Percentiles rank a stretch among this genome's conserved stretches.
Conservation (phyloP, 169 alveolate genomes). For the Plasmodium relictum region DNA sequence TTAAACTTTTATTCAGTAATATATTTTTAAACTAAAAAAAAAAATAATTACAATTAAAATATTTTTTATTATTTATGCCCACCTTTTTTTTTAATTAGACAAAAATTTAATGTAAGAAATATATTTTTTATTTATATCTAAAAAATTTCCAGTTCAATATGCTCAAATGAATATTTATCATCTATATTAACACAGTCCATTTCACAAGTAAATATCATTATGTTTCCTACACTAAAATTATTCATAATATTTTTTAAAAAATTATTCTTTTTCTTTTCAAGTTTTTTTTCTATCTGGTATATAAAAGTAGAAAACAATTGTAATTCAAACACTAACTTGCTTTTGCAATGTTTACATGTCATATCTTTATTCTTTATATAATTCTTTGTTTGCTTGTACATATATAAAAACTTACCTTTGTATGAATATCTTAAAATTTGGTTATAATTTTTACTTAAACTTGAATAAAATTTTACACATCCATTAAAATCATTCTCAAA, state of each 20-base stretch:
- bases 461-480: conserved; percentile 68
- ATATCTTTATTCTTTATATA: conserved; percentile 12
- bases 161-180: conserved; percentile 70
- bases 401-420: conserved; percentile 66
- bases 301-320: conserved; percentile 68
- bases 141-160: conserved; percentile 58
- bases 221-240: conserved; percentile 75
- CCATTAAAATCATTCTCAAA: conserved; percentile 77
- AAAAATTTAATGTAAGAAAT: conserved; percentile 4
- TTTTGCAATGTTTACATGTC: conserved; percentile 48
- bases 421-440: conserved; percentile 75
- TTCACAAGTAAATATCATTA: conserved; percentile 70
- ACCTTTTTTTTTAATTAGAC: background rate
- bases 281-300: conserved; percentile 50
- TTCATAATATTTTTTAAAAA: conserved; percentile 24
- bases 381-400: conserved; percentile 50
- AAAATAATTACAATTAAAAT: conserved; percentile 14
- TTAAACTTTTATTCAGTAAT: conserved; percentile 1
- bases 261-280: conserved; percentile 14
- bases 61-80: no score
- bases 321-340: conserved; percentile 54
- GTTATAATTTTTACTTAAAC: conserved; percentile 69
- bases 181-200: conserved; percentile 57
- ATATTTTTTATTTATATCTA: conserved; percentile 4
- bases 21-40: conserved; percentile 24